These are phyloP conservation scores for Mucor irregularis DNA, from an alignment of 371 early-diverging fungal species.

Conservation along the genomic window DNA sequence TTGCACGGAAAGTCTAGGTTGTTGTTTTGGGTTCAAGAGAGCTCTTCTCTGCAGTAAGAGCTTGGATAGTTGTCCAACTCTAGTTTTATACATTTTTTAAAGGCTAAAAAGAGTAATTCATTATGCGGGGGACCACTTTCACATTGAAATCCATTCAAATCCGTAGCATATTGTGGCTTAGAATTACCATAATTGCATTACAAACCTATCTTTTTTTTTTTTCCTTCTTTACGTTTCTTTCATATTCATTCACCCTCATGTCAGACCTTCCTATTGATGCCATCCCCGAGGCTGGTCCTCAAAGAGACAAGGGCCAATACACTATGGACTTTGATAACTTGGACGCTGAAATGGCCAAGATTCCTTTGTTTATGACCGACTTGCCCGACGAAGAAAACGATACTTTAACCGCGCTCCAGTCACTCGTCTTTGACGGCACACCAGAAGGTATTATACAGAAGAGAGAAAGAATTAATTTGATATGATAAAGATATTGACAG, in stretches of 20 bases:
- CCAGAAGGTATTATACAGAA: conserved; percentile 75
- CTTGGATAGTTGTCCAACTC: conserved; percentile 1
- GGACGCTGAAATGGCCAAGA: conserved; percentile 63
- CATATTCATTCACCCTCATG: neutral
- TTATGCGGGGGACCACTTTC: conserved; percentile 4
- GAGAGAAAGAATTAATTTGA: neutral
- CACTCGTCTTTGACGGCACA: conserved; percentile 90
- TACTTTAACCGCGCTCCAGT: conserved; percentile 81
- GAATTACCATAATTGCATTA: neutral
- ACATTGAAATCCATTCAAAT: neutral
- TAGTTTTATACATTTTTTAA: conserved; percentile 4
- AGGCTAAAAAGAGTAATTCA: neutral
- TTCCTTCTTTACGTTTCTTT: neutral
- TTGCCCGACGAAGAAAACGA: conserved; percentile 81
- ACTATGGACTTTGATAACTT: conserved; percentile 52
- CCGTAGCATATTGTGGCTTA: conserved; percentile 1
- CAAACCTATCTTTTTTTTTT: neutral
- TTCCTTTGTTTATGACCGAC: conserved; percentile 92
- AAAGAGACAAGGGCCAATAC: conserved; percentile 27
- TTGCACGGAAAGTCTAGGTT: neutral
- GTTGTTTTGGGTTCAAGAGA: neutral
- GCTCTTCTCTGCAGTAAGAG: neutral
- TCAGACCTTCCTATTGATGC: neutral
- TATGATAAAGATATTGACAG: neutral
- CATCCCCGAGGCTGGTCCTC: conserved; percentile 21